Evolutionary conservation across 2,329 filamentous ascomycete species (phyloP), one percentile per base, ranked within the genome.

Genomic region (Colletotrichum liaoningense): DNA sequence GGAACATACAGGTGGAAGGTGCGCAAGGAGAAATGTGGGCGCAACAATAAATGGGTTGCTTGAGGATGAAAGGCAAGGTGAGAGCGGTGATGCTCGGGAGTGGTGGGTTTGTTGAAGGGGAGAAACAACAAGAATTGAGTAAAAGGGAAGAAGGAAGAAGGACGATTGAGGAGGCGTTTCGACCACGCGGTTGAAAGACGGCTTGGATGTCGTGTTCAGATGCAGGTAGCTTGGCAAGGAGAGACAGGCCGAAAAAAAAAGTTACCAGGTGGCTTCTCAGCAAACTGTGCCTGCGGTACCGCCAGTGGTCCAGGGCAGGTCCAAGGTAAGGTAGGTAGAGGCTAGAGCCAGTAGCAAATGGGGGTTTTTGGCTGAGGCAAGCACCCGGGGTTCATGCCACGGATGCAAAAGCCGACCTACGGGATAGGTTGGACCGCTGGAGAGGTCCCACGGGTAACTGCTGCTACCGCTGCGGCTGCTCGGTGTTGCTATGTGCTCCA

Each of bases 281-380:
- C 62, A 59, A 59, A 54, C 49, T 69, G 56, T 76, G 76, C 79
- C 81, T 83, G 66, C 81, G 79, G 73, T 83, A 65, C 81, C 79
- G 73, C 76, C 76, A 63, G 83, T 72, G 62, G 74, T 64, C 64
- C 42, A n/a, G 59, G 55, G 38, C 33, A 46, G 59, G 58, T 49
- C 33, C 33, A 42, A 19, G 11, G 33, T 33, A 9, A 16, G 9
- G 33, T 33, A 11, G 65, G 33, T 56, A 33, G 33, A 33, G 33
- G 33, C 76, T 74, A 62, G 63, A 42, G 42, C 75, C 74, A 73
- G 60, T 56, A 62, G 60, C 54, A 69, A n/a, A 28, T 24, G 56
- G 63, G 72, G 63, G 22, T 33, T 19, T 57, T 33, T 58, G 35
- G 42, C 65, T 67, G 26, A 42, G 57, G 49, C 55, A 63, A 42